These are phyloP conservation scores for Cyclotella choctawhatcheeana DNA, from an alignment of 108 stramenopile genomes.

Conservation along the genomic window DNA sequence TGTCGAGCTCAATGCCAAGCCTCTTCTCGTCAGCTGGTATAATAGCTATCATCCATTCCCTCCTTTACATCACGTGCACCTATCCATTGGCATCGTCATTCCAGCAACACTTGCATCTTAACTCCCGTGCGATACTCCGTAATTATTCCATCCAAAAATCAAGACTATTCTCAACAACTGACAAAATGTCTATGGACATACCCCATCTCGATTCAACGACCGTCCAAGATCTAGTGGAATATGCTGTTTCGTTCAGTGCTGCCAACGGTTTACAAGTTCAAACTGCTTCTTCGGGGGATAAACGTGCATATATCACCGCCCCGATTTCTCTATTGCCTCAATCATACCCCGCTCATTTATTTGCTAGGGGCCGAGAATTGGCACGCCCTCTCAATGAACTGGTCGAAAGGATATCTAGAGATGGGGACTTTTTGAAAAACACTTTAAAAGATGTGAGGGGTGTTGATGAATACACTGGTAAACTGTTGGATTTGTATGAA, in stretches of 20 bases:
- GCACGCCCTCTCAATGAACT: conserved; percentile 83
- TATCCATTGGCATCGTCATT: conserved; percentile 13
- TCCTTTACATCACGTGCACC: not conserved
- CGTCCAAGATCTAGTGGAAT: conserved; percentile 15
- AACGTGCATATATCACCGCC: conserved; percentile 71
- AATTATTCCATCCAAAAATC: not conserved
- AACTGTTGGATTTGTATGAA: conserved; percentile 79
- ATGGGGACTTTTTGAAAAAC: conserved; percentile 75
- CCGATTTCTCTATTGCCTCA: conserved; percentile 90
- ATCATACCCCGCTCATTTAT: conserved; percentile 71
- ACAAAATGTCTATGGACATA: not conserved
- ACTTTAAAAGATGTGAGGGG: conserved; percentile 71
- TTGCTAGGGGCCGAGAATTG: conserved; percentile 60
- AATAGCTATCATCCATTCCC: not conserved
- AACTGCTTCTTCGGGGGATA: not conserved
- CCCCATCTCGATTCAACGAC: conserved; percentile 9
- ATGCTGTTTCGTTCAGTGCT: conserved; percentile 27
- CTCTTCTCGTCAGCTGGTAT: not conserved
- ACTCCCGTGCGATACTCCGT: not conserved
- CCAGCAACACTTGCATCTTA: not conserved
- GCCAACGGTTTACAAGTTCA: conserved; percentile 21
- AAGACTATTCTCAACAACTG: not conserved
- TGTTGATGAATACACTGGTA: conserved; percentile 87
- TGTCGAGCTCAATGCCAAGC: not conserved
- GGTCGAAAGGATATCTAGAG: conserved; percentile 86